A percentile compares a stretch with the other conserved stretches of the same genome.
phyloP scores from a whole-genome alignment of 2,329 filamentous ascomycete genomes.

The Spiromastix sp. region DNA sequence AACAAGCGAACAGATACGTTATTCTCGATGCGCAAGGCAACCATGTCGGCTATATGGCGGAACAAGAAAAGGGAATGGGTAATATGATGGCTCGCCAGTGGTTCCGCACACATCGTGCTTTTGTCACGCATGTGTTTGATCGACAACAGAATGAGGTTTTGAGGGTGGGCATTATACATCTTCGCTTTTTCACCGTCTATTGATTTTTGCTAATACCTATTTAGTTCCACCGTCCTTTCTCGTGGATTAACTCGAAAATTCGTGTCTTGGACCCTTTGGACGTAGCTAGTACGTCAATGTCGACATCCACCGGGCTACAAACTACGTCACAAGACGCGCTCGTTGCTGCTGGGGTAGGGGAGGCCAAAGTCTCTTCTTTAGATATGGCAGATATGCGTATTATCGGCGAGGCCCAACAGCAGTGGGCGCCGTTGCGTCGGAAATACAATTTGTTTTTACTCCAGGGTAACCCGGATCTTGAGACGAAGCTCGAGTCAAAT shows the following conservation, averaged over 20 bases:
- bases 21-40: conserved; percentile 55
- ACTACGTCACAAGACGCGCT: conserved; percentile 34
- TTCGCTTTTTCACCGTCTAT: neutral
- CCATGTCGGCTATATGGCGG: conserved; percentile 54
- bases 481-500: conserved; percentile 26
- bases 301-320: conserved; percentile 35
- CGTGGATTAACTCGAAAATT: conserved; percentile 52
- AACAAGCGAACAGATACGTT: conserved; percentile 56
- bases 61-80: conserved; percentile 50
- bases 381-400: conserved; percentile 49
- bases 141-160: conserved; percentile 49
- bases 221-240: conserved; percentile 52
- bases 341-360: conserved; percentile 28
- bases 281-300: conserved; percentile 20
- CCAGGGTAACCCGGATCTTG: conserved; percentile 32
- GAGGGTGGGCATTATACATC: conserved; percentile 25
- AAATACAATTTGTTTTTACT: conserved; percentile 58
- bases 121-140: conserved; percentile 57
- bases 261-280: conserved; percentile 45
- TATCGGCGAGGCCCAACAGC: conserved; percentile 53
- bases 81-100: conserved; percentile 48
- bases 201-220: conserved; percentile 8
- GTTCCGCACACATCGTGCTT: conserved; percentile 52
- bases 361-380: conserved; percentile 44
- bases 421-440: conserved; percentile 51